Percentiles rank a stretch among this genome's conserved stretches.
Evolutionary conservation across 208 protist genomes (phyloP).

Genomic region (Leishmania arabica): DNA sequence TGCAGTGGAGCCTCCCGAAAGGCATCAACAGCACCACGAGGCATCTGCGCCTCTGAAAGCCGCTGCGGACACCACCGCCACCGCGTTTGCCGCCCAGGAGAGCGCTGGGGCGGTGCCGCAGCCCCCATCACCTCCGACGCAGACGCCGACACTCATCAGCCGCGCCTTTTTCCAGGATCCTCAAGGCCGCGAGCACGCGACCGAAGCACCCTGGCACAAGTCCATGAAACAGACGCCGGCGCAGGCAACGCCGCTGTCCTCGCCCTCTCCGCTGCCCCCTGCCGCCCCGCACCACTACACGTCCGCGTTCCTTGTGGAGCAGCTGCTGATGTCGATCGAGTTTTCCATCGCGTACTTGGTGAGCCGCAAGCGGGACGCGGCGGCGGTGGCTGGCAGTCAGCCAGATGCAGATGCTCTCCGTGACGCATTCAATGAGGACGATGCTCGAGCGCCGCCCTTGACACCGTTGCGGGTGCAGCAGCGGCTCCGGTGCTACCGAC

Average conservation of each 20-base stretch:
- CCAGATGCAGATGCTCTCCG: background rate
- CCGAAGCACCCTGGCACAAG: background rate
- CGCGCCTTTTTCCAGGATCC: conserved; percentile 15
- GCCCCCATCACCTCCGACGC: conserved; percentile 1
- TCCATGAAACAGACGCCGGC: background rate
- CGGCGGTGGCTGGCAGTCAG: background rate
- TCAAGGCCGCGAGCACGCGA: background rate
- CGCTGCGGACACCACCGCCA: background rate
- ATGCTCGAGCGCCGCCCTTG: background rate
- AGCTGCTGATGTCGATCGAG: conserved; percentile 25
- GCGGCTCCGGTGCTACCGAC: conserved; percentile 6
- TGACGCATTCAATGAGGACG: background rate
- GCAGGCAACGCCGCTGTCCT: background rate
- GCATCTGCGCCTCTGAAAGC: background rate
- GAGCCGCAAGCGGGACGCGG: conserved; percentile 1
- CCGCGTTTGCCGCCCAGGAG: background rate
- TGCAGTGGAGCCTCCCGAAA: background rate
- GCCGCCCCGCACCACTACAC: conserved; percentile 3
- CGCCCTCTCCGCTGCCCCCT: background rate
- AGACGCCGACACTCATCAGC: conserved; percentile 26
- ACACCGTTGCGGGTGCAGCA: conserved; percentile 1
- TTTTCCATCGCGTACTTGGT: conserved; percentile 21
- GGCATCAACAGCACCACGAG: background rate
- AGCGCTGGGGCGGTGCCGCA: background rate
- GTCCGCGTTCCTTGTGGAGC: conserved; percentile 13